A percentile compares a stretch with the other conserved stretches of the same genome.
Evolutionary conservation across 345 rosid species (phyloP).

Genomic region (Pseudoturritis turrita): DNA sequence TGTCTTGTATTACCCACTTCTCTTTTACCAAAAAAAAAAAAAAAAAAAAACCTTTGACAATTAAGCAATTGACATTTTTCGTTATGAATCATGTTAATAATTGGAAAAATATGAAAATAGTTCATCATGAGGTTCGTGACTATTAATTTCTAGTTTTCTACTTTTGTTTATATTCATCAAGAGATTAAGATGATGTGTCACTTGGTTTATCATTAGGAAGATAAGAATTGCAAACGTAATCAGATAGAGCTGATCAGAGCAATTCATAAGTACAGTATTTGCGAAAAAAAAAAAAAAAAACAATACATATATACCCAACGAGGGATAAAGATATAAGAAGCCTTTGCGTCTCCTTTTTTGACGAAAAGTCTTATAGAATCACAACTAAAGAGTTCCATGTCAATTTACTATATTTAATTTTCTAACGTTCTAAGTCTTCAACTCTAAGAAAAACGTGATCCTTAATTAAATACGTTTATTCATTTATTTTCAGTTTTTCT

Average conservation of each 20-base stretch:
- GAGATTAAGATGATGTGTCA: neutral
- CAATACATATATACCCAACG: too few species aligned
- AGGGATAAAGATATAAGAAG: too few species aligned
- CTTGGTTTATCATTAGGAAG: neutral
- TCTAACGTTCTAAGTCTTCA: too few species aligned
- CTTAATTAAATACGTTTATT: too few species aligned
- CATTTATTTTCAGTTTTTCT: too few species aligned
- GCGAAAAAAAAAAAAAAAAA: too few species aligned
- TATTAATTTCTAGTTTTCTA: neutral
- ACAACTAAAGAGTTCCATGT: too few species aligned
- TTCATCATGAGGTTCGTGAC: neutral
- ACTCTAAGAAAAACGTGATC: too few species aligned
- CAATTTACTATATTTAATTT: too few species aligned
- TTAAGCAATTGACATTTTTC: too few species aligned
- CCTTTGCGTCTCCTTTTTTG: too few species aligned
- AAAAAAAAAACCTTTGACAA: neutral
- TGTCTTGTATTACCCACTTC: neutral
- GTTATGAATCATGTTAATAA: neutral
- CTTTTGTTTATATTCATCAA: neutral
- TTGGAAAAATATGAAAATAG: neutral
- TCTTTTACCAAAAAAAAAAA: neutral
- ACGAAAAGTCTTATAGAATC: too few species aligned
- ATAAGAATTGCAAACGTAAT: neutral
- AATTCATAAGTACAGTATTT: neutral
- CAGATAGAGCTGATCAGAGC: neutral